Evolutionary conservation across 306 rosid species (phyloP).

Genomic region (Pyrus betulifolia): DNA sequence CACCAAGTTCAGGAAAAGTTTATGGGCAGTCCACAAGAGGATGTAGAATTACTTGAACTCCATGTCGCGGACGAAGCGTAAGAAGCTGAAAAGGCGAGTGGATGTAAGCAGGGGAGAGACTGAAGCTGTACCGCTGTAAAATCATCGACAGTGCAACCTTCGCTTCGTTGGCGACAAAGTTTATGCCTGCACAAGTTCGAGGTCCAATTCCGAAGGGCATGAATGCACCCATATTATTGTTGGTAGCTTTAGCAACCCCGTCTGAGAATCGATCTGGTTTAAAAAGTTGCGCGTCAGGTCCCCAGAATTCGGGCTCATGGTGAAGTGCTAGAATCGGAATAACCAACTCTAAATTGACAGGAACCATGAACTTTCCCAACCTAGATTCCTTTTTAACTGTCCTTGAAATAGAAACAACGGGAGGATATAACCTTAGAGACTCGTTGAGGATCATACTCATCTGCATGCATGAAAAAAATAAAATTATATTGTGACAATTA

Average conservation of each 20-base stretch:
- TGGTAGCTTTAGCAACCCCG: conserved; percentile 21
- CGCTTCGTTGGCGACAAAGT: conserved; percentile 13
- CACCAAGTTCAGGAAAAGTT: too few species aligned
- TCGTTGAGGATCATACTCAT: conserved; percentile 31
- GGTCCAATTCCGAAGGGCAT: conserved; percentile 27
- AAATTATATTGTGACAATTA: not conserved
- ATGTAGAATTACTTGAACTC: conserved; percentile 17
- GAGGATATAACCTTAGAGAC: conserved; percentile 22
- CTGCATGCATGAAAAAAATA: not conserved
- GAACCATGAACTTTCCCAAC: conserved; percentile 13
- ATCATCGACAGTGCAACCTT: conserved; percentile 24
- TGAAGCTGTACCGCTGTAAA: conserved; percentile 21
- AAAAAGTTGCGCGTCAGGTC: conserved; percentile 23
- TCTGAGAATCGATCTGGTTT: conserved; percentile 24
- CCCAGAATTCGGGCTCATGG: conserved; percentile 26
- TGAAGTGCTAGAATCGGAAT: conserved; percentile 13
- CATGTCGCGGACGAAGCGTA: conserved; percentile 17
- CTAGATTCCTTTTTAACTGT: not conserved
- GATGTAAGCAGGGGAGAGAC: conserved; percentile 16
- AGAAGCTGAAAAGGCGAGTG: conserved; percentile 20
- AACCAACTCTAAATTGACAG: not conserved
- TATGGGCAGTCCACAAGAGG: not conserved
- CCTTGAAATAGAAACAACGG: not conserved
- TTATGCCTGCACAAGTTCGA: conserved; percentile 23
- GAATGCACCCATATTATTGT: conserved; percentile 16